Conservation (phyloP, 345 rosid genomes). For the Boechera stricta region DNA sequence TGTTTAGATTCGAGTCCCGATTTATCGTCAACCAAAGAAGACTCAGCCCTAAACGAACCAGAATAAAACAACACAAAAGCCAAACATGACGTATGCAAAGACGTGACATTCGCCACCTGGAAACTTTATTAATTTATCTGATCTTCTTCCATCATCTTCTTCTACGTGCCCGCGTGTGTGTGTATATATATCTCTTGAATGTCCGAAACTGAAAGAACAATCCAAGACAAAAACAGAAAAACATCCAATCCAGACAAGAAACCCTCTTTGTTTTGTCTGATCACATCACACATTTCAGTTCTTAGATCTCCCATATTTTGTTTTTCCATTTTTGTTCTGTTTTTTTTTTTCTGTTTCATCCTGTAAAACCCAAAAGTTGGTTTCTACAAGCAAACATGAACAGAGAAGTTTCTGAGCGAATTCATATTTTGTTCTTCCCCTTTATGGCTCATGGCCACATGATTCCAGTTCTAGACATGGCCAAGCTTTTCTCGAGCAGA, state of each 20-base stretch:
- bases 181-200: neutral
- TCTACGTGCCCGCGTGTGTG: neutral
- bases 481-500: conserved; percentile 53
- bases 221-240: neutral
- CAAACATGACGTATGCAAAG: conserved; percentile 33
- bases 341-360: conserved; percentile 3
- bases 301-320: neutral
- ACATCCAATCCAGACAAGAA: neutral
- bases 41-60: neutral
- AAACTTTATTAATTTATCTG: neutral
- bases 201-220: conserved; percentile 16
- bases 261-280: conserved; percentile 16
- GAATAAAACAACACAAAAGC: neutral
- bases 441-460: conserved; percentile 67
- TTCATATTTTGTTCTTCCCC: conserved; percentile 57
- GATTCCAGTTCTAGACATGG: conserved; percentile 61
- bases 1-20: conserved; percentile 23
- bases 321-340: neutral
- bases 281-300: neutral
- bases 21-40: conserved; percentile 21
- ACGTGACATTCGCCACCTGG: neutral
- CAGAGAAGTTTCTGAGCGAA: neutral
- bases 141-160: neutral
- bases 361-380: neutral
- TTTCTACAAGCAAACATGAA: conserved; percentile 38